Evolutionary conservation across 2,329 filamentous ascomycete species (phyloP).

Genomic region (Alternaria gaisen): DNA sequence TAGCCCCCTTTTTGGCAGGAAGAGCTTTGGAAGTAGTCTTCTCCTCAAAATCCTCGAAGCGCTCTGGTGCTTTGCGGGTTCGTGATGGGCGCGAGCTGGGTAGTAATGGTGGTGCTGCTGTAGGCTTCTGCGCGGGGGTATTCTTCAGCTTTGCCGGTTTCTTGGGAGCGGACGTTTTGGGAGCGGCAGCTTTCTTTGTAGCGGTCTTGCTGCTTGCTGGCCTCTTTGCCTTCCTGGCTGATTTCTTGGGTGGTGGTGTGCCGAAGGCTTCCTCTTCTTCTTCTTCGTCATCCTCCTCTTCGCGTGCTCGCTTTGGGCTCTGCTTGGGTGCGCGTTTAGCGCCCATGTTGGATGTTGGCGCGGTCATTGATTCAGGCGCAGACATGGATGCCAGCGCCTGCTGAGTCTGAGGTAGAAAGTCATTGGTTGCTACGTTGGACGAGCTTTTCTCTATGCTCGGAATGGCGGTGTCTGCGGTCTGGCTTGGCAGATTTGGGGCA

Average conservation of each 20-base stretch:
- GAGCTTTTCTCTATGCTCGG: background rate
- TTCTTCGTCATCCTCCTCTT: slow-evolving; percentile 5
- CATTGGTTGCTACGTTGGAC: background rate
- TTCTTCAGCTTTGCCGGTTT: slow-evolving; percentile 16
- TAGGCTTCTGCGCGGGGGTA: slow-evolving; percentile 12
- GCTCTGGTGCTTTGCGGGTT: slow-evolving; percentile 41
- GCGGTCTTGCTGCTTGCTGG: slow-evolving; percentile 3
- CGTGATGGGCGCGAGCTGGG: slow-evolving; percentile 34
- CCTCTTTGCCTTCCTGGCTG: background rate
- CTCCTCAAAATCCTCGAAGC: slow-evolving; percentile 26
- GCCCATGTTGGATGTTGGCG: slow-evolving; percentile 7
- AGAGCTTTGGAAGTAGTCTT: slow-evolving; percentile 15
- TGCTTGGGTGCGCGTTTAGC: background rate
- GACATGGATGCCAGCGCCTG: background rate
- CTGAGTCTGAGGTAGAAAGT: background rate
- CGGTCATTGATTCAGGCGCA: background rate
- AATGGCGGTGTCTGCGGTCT: background rate
- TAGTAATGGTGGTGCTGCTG: slow-evolving; percentile 15
- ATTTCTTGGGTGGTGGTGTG: slow-evolving; percentile 19
- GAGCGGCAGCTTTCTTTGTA: slow-evolving; percentile 1
- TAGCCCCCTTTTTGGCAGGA: slow-evolving; percentile 16
- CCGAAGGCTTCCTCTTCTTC: background rate
- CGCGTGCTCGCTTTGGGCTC: slow-evolving; percentile 19
- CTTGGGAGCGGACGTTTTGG: slow-evolving; percentile 13
- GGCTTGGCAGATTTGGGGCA: background rate